These are phyloP conservation scores for Phytophthora sansomeana DNA, from an alignment of 352 stramenopile species.

Conservation along the genomic window DNA sequence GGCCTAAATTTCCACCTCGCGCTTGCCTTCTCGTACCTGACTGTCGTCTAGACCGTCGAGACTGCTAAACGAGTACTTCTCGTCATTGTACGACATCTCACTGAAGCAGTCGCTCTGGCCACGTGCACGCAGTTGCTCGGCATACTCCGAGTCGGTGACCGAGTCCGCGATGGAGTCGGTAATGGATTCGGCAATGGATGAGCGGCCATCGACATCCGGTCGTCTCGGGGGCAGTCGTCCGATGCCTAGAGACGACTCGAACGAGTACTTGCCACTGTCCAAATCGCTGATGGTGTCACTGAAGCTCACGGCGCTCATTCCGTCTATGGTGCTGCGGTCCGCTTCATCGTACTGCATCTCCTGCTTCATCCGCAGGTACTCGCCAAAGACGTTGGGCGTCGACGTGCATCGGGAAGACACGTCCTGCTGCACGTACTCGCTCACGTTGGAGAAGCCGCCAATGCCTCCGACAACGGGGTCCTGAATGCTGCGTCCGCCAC, in stretches of 20 bases:
- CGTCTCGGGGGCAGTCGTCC: constrained; percentile 25
- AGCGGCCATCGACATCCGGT: constrained; percentile 34
- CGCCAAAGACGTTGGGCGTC: constrained; percentile 70
- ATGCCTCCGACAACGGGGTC: constrained; percentile 36
- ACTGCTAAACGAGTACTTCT: constrained; percentile 80
- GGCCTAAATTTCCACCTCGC: constrained; percentile 76
- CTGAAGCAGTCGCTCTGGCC: constrained; percentile 76
- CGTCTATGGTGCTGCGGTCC: constrained; percentile 36
- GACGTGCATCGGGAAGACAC: constrained; percentile 55
- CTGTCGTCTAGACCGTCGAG: constrained; percentile 50
- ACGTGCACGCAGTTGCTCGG: constrained; percentile 53
- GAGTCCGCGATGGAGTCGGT: constrained; percentile 65
- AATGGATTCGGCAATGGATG: constrained; percentile 59
- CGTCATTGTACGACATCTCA: constrained; percentile 87
- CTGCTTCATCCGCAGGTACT: constrained; percentile 84
- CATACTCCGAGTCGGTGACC: constrained; percentile 78
- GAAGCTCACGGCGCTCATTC: constrained; percentile 47
- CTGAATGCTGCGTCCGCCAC: constrained; percentile 19
- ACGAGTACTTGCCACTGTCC: constrained; percentile 69
- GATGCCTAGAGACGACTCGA: constrained; percentile 53
- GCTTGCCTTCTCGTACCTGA: constrained; percentile 47
- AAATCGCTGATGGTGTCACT: constrained; percentile 65
- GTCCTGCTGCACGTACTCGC: constrained; percentile 61
- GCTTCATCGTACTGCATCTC: constrained; percentile 73
- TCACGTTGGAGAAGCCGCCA: constrained; percentile 57